phyloP scores from a whole-genome alignment of 768 basidiomycete genomes.

The Coprinopsis strossmayeri region DNA sequence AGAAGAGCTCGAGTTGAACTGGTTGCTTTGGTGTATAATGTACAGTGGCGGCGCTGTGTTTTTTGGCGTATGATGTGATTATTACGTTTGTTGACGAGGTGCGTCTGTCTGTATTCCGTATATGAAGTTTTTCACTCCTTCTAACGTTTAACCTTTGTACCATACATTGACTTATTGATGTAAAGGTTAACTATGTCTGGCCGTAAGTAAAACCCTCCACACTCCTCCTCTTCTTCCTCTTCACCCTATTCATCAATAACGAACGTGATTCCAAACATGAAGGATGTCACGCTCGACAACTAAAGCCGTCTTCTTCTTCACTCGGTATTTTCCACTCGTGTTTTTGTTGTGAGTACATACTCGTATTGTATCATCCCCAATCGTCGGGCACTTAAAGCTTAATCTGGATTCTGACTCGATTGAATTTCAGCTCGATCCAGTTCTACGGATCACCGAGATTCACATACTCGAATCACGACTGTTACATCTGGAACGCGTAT shows the following conservation, averaged over 20 bases:
- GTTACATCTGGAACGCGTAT: conserved; percentile 39
- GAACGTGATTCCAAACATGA: background rate
- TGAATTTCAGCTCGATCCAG: conserved; percentile 23
- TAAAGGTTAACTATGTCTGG: conserved; percentile 37
- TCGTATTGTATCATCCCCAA: background rate
- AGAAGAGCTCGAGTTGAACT: too few species aligned
- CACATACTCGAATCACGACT: conserved; percentile 31
- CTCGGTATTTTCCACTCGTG: conserved; percentile 30
- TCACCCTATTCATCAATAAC: background rate
- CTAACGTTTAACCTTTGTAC: too few species aligned
- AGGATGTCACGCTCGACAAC: conserved; percentile 23
- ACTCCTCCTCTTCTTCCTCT: background rate
- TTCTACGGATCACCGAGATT: conserved; percentile 28
- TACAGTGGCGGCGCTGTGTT: conserved; percentile 29
- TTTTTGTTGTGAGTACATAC: conserved; percentile 26
- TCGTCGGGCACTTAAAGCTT: background rate
- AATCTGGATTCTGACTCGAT: conserved; percentile 12
- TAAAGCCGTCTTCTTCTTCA: conserved; percentile 30
- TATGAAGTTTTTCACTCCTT: background rate
- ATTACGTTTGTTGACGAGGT: conserved; percentile 36
- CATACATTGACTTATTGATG: conserved; percentile 2
- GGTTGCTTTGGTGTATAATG: too few species aligned
- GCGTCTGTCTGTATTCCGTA: background rate
- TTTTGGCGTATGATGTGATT: conserved; percentile 35
- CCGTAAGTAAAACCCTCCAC: too few species aligned